Conservation (phyloP, 306 rosid genomes). For the Vachellia collinsii region DNA sequence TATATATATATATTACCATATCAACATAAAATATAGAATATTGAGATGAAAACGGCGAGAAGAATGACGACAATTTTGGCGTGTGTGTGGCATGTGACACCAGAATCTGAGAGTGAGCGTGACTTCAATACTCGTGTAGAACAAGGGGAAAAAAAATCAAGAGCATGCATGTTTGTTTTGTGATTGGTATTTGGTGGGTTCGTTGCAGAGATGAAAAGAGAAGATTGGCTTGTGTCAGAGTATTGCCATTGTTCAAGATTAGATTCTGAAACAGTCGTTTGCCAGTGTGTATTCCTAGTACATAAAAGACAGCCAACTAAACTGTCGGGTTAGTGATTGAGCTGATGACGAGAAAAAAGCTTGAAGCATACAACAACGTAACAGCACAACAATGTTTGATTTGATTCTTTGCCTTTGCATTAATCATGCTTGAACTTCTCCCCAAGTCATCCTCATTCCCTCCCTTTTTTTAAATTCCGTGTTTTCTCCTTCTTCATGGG, state of each 20-base stretch:
- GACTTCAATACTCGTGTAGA: no score
- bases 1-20: no score
- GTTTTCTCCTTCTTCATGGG: slow-evolving; percentile 23
- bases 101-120: no score
- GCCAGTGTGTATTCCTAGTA: background rate
- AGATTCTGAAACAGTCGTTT: background rate
- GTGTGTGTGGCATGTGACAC: no score
- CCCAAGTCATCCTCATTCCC: slow-evolving; percentile 71
- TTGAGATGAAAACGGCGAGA: background rate
- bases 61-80: no score
- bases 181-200: background rate
- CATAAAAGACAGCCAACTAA: background rate
- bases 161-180: no score
- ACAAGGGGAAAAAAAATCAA: no score
- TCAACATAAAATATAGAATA: no score
- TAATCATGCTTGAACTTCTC: slow-evolving; percentile 81
- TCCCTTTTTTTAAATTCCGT: slow-evolving; percentile 27
- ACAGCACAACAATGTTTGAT: background rate
- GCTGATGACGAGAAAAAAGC: background rate
- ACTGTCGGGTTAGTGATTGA: background rate
- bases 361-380: slow-evolving; percentile 4
- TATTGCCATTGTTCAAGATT: background rate
- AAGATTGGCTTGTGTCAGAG: background rate
- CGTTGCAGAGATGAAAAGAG: background rate
- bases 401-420: slow-evolving; percentile 75